Conservation (phyloP, 352 stramenopile genomes). For the Pythium dissimile region DNA sequence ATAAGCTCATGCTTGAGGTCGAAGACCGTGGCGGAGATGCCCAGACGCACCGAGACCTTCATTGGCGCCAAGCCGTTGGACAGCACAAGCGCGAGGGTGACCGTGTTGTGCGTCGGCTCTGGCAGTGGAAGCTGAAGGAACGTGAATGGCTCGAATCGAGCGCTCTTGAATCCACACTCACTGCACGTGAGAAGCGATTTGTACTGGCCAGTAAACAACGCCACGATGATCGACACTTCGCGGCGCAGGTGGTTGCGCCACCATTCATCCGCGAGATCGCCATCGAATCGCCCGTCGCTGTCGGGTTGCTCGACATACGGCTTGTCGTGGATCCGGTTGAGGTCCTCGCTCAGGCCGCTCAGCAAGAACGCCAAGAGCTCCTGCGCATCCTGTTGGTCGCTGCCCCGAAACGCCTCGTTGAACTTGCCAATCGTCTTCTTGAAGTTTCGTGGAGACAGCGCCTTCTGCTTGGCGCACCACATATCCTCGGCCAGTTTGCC, state of each 20-base stretch:
- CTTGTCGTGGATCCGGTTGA: slow-evolving; percentile 97
- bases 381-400: slow-evolving; percentile 97
- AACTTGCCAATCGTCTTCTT: slow-evolving; percentile 95
- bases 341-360: slow-evolving; percentile 97
- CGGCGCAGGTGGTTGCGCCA: slow-evolving; percentile 97
- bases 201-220: slow-evolving; percentile 99
- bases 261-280: slow-evolving; percentile 98
- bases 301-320: slow-evolving; percentile 98
- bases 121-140: slow-evolving; percentile 85
- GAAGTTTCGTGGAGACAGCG: slow-evolving; percentile 90
- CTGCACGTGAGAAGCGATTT: slow-evolving; percentile 96
- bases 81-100: slow-evolving; percentile 78
- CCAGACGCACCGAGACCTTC: slow-evolving; percentile 77
- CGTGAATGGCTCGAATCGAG: slow-evolving; percentile 93
- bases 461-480: slow-evolving; percentile 94
- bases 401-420: slow-evolving; percentile 95
- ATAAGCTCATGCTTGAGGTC: slow-evolving; percentile 85
- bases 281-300: slow-evolving; percentile 96
- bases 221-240: slow-evolving; percentile 98
- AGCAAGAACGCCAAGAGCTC: slow-evolving; percentile 96
- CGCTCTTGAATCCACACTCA: slow-evolving; percentile 93
- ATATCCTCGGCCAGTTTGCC: slow-evolving; percentile 95
- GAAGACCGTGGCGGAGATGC: slow-evolving; percentile 81
- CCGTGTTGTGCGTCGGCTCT: slow-evolving; percentile 81
- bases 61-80: slow-evolving; percentile 67